These are phyloP conservation scores for Populus davidiana DNA, from an alignment of 345 rosid species.

Conservation along the genomic window DNA sequence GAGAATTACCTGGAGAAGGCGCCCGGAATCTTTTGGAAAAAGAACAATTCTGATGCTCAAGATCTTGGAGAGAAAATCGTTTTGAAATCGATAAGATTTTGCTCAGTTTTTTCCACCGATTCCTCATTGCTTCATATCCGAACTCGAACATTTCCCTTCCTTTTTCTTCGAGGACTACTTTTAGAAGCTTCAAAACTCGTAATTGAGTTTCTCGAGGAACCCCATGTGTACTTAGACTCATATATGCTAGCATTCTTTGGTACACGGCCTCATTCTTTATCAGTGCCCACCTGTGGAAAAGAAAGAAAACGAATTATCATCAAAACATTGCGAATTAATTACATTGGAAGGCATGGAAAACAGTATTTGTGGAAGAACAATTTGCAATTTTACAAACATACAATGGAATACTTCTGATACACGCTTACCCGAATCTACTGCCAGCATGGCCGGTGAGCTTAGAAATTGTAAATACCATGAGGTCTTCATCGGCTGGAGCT, in stretches of 20 bases:
- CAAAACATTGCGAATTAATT: too few species aligned
- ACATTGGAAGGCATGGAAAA: too few species aligned
- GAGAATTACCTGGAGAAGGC: conserved; percentile 40
- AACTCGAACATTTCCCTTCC: conserved; percentile 42
- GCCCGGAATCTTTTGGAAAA: conserved; percentile 32
- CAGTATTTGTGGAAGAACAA: too few species aligned
- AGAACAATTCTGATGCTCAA: conserved; percentile 41
- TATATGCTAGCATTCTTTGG: conserved; percentile 29
- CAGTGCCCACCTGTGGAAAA: conserved; percentile 51
- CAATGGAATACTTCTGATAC: too few species aligned
- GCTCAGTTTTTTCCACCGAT: conserved; percentile 40
- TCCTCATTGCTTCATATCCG: conserved; percentile 46
- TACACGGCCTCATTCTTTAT: conserved; percentile 52
- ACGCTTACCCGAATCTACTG: conserved; percentile 54
- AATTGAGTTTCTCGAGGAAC: conserved; percentile 58
- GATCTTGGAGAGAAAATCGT: conserved; percentile 46
- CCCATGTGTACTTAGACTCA: conserved; percentile 38
- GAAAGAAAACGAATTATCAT: not conserved
- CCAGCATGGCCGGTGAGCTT: conserved; percentile 85
- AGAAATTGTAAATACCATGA: conserved; percentile 61
- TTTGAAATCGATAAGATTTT: conserved; percentile 35
- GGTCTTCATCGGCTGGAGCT: conserved; percentile 42
- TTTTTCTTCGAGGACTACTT: conserved; percentile 35
- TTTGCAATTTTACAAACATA: too few species aligned
- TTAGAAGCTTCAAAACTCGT: conserved; percentile 46